These are phyloP conservation scores for Fonsecaea erecta DNA, from an alignment of 2,329 filamentous ascomycete species.

Conservation along the genomic window DNA sequence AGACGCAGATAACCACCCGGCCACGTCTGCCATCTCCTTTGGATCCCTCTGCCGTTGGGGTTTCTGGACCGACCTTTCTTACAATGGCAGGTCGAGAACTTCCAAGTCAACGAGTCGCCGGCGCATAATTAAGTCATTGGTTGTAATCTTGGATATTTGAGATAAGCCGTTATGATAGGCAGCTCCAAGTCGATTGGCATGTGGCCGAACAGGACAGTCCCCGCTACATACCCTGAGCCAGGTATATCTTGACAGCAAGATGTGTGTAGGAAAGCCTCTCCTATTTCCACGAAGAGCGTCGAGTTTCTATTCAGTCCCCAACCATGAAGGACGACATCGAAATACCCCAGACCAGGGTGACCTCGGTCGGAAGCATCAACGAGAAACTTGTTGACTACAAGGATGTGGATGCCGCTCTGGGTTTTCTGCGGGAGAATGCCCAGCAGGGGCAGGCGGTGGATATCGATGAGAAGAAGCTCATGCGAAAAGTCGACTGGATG, in stretches of 20 bases:
- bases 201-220: constrained; percentile 2
- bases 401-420: constrained; percentile 45
- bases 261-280: neutral
- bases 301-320: neutral
- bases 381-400: constrained; percentile 18
- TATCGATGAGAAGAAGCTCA: constrained; percentile 38
- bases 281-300: neutral
- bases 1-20: neutral
- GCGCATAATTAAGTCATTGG: constrained; percentile 1
- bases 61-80: neutral
- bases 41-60: neutral
- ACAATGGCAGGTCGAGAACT: constrained; percentile 18
- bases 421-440: constrained; percentile 43
- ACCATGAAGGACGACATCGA: constrained; percentile 25
- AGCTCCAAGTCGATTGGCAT: constrained; percentile 2
- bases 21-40: too few relatives aligned
- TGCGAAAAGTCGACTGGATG: constrained; percentile 46
- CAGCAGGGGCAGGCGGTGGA: constrained; percentile 40
- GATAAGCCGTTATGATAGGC: constrained; percentile 8
- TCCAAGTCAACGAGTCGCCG: neutral
- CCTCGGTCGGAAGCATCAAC: constrained; percentile 12
- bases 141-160: neutral
- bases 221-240: neutral
- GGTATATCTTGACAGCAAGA: neutral
- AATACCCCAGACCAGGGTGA: constrained; percentile 4